Evolutionary conservation across 768 basidiomycete genomes (phyloP), one percentile per base, ranked within the genome.

Genomic region (Roridomyces roridus): DNA sequence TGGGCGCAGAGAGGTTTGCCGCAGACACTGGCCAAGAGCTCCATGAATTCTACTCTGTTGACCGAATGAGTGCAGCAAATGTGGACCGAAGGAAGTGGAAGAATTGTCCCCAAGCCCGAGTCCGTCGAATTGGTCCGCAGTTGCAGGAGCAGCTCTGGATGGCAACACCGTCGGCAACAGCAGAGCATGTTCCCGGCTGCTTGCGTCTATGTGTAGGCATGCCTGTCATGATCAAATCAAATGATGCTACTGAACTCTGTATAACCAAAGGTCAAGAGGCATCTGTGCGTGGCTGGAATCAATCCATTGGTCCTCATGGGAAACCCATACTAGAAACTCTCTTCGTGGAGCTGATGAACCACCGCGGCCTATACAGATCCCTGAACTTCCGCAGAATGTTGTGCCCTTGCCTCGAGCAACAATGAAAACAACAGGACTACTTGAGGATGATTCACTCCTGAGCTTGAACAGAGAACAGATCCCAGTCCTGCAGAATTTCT

Each of bases 201-300:
- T 51, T 79, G 2, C 49, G 60, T 9, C 40, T 74, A 20, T 73
- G 72, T 55, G 18, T 68, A 17, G 73, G 72, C 2, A 58, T 74
- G 44, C 77, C 77, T 21, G 59, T 20, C 24, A 50, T 50, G 37
- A 17, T 35, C 35, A 18, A n/a, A 10, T 23, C 21, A 23, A 44
- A 44, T 15, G 21, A 24, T 23, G 43, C 43, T 2, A 44, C 43
- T 11, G 43, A 44, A 65, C 29, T 73, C 0, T 71, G 71, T 49
- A 71, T 74, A 0, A 76, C 72, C 8, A 72, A 72, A 39, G 72
- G 73, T 1, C 70, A 73, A 47, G 72, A 76, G 52, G 73, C 41
- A 0, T 36, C 24, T 17, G 64, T 75, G 0, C 45, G 51, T 28
- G 69, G 65, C 8, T 75, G 72, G 72, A 25, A 66, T 39, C 7